Evolutionary conservation across 2,329 filamentous ascomycete species (phyloP).

Genomic region (Coniochaeta hoffmannii): DNA sequence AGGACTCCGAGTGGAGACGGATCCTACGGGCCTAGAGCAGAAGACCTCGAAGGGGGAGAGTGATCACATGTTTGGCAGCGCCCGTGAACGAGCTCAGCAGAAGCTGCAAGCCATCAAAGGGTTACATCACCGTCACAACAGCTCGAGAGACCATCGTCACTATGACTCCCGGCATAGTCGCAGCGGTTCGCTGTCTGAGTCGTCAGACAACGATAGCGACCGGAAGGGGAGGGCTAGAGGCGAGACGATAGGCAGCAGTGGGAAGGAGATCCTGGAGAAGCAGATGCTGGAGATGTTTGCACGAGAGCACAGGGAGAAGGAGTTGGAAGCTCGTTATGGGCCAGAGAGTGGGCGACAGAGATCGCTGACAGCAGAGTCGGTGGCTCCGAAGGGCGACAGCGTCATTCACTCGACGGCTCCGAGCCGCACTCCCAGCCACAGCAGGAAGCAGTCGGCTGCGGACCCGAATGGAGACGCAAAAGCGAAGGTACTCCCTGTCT

Average conservation of each 20-base stretch:
- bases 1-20: constrained; percentile 16
- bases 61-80: constrained; percentile 40
- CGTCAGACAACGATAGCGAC: constrained; percentile 51
- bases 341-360: not conserved
- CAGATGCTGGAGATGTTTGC: constrained; percentile 56
- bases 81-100: constrained; percentile 51
- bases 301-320: constrained; percentile 39
- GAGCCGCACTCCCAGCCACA: constrained; percentile 21
- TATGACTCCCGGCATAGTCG: constrained; percentile 46
- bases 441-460: constrained; percentile 27
- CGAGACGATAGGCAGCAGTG: constrained; percentile 40
- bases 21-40: constrained; percentile 7
- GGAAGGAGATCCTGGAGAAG: constrained; percentile 49
- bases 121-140: constrained; percentile 46
- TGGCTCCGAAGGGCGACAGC: constrained; percentile 19
- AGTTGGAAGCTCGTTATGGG: constrained; percentile 22
- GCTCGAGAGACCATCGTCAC: constrained; percentile 41
- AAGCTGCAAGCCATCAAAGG: constrained; percentile 51
- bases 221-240: constrained; percentile 30
- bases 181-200: constrained; percentile 50
- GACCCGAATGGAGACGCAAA: constrained; percentile 33
- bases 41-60: constrained; percentile 27
- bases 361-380: not conserved
- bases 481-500: constrained; percentile 12
- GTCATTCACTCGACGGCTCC: constrained; percentile 17